These are phyloP conservation scores for Metschnikowia reukaufii DNA, from an alignment of 805 yeast species.

Conservation along the genomic window DNA sequence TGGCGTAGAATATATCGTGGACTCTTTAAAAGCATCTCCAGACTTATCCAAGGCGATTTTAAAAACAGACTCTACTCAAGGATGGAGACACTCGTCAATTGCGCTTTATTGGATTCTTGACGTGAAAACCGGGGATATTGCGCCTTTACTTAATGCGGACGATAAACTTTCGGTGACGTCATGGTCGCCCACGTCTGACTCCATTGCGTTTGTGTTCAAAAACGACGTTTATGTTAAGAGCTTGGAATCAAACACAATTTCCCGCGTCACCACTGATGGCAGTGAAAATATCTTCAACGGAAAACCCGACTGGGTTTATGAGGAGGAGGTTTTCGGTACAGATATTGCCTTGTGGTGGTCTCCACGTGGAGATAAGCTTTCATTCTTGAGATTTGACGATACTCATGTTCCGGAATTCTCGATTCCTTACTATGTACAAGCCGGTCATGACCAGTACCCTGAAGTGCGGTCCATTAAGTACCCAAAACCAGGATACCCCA, in stretches of 20 bases:
- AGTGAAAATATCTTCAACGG: conserved; percentile 75
- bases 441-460: conserved; percentile 37
- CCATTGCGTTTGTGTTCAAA: conserved; percentile 64
- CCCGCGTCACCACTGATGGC: conserved; percentile 69
- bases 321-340: conserved; percentile 77
- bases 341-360: conserved; percentile 89
- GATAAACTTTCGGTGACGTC: conserved; percentile 38
- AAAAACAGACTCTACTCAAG: conserved; percentile 58
- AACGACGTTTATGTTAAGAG: conserved; percentile 67
- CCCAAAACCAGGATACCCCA: conserved; percentile 80
- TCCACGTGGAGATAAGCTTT: conserved; percentile 61
- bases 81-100: conserved; percentile 27
- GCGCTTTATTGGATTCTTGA: conserved; percentile 23
- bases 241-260: conserved; percentile 24
- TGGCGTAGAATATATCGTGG: conserved; percentile 46
- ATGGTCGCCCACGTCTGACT: conserved; percentile 74
- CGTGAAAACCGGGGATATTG: conserved; percentile 14
- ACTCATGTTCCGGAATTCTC: conserved; percentile 70
- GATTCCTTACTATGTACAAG: conserved; percentile 71
- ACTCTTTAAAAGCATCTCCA: conserved; percentile 63
- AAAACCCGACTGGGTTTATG: conserved; percentile 93
- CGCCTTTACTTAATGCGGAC: conserved; percentile 13
- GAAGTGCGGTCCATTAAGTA: conserved; percentile 61
- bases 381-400: conserved; percentile 70
- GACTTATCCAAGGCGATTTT: conserved; percentile 59